phyloP scores from a whole-genome alignment of 306 rosid species.

The Gynostemma pentaphyllum region DNA sequence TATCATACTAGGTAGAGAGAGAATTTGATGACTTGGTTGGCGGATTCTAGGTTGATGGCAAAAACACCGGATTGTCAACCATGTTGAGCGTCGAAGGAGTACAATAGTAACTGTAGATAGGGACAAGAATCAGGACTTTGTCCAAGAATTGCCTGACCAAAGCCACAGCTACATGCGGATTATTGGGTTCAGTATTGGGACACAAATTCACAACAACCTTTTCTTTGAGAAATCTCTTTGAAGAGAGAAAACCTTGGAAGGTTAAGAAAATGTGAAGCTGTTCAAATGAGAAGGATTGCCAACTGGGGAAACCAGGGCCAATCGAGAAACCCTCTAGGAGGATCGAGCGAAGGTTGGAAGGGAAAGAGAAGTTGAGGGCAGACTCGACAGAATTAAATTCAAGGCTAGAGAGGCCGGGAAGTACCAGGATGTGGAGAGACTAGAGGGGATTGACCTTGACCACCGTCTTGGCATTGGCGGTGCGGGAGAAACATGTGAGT shows the following conservation, averaged over 20 bases:
- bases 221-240: conserved; percentile 31
- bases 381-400: conserved; percentile 49
- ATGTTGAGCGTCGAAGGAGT: conserved; percentile 31
- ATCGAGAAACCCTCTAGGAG: conserved; percentile 69
- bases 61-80: conserved; percentile 66
- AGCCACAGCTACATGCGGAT: conserved; percentile 12
- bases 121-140: conserved; percentile 48
- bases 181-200: conserved; percentile 19
- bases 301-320: conserved; percentile 59
- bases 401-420: conserved; percentile 42
- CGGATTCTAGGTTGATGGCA: too few relatives aligned
- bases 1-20: too few relatives aligned
- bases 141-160: conserved; percentile 13
- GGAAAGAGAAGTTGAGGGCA: conserved; percentile 43
- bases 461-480: conserved; percentile 50
- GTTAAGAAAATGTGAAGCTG: conserved; percentile 50
- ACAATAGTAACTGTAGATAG: conserved; percentile 50
- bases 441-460: conserved; percentile 34
- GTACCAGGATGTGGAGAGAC: conserved; percentile 30
- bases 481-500: conserved; percentile 69
- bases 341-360: conserved; percentile 69
- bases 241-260: conserved; percentile 41
- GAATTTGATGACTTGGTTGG: too few relatives aligned
- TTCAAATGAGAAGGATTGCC: conserved; percentile 71
- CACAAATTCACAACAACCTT: too few relatives aligned